A percentile compares a stretch with the other conserved stretches of the same genome.
Conservation (phyloP, 352 stramenopile species). For the Phytophthora sp. region DNA sequence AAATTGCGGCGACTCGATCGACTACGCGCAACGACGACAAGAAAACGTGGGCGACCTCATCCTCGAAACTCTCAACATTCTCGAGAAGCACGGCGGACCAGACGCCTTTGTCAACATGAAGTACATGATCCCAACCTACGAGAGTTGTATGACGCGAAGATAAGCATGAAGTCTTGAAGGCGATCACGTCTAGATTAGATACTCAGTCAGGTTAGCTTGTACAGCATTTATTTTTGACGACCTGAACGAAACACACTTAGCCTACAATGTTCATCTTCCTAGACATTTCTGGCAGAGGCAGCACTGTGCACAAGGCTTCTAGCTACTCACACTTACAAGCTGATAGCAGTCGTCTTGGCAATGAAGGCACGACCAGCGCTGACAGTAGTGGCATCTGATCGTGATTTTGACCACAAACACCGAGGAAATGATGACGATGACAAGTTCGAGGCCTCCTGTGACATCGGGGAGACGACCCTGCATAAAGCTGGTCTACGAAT, state of each 20-base stretch:
- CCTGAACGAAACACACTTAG: slow-evolving; percentile 26
- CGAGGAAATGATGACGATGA: slow-evolving; percentile 38
- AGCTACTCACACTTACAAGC: no score
- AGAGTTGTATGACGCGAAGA: slow-evolving; percentile 74
- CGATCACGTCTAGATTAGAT: not conserved
- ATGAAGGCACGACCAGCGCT: slow-evolving; percentile 27
- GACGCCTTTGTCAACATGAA: slow-evolving; percentile 96
- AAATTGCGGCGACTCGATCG: slow-evolving; percentile 94
- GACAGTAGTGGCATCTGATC: slow-evolving; percentile 22
- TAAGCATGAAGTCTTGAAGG: slow-evolving; percentile 1
- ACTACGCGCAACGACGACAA: slow-evolving; percentile 91
- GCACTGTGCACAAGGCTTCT: no score
- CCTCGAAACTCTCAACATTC: slow-evolving; percentile 88
- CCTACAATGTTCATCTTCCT: not conserved
- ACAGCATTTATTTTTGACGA: slow-evolving; percentile 22
- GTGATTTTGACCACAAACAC: slow-evolving; percentile 22
- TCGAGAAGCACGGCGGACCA: slow-evolving; percentile 83
- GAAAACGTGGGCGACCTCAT: slow-evolving; percentile 92
- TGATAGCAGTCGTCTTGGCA: not conserved
- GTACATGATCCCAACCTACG: slow-evolving; percentile 97
- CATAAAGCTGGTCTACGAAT: slow-evolving; percentile 71
- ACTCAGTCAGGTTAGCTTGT: not conserved
- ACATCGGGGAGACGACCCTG: slow-evolving; percentile 78
- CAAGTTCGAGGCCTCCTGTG: slow-evolving; percentile 66
- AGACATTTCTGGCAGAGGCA: no score